Base-by-base conservation (phyloP, 208 protist species). In the Leishmania martiniquensis region DNA sequence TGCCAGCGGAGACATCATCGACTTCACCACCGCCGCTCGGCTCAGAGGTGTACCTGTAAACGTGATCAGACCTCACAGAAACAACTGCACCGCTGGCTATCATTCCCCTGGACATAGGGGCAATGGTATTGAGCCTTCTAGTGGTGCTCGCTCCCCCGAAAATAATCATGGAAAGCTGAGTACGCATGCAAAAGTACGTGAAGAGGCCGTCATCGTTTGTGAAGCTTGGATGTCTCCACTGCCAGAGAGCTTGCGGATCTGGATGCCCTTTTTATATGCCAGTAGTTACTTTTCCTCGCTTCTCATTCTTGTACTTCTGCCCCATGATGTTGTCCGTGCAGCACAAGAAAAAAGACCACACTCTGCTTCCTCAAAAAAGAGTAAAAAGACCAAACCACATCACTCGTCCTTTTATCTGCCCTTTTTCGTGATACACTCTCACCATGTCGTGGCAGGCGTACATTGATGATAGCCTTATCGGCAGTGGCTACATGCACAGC, bases 401-500 rank as follows among this genome's bases (percentile, higher is more conserved):
- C 37, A 59, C 13, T 44, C 68, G 25, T n/a, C 17, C 1, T 57
- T 45, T 57, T 59, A 32, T 52, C 42, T 70, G 6, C 12, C 39
- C 39, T 51, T 25, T 47, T 42, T 13, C 34, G 4, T 51, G 39
- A 69, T 37, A 22, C 29, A 29, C 39, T 42, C 29, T 29, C 44
- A 42, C 47, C 10, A 97, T 97, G 93, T 97, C 93, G 70, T 97
- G 93, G 93, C 90, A 97, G 74, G 80, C 85, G 42, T 96, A 96
- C 84, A 87, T 97, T 54, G 91, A 97, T 87, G 89, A 97, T 76
- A 93, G 85, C 83, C 91, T 97, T 37, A 94, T 97, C 72, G 91
- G 89, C 60, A 96, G 91, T 75, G 90, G 91, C 20, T 77, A 89
- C 82, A 97, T 97, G 93, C 93, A 97, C 91, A 97, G 93, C 55